Base-by-base conservation (phyloP, 805 yeast species). In the Candida insectalens region DNA sequence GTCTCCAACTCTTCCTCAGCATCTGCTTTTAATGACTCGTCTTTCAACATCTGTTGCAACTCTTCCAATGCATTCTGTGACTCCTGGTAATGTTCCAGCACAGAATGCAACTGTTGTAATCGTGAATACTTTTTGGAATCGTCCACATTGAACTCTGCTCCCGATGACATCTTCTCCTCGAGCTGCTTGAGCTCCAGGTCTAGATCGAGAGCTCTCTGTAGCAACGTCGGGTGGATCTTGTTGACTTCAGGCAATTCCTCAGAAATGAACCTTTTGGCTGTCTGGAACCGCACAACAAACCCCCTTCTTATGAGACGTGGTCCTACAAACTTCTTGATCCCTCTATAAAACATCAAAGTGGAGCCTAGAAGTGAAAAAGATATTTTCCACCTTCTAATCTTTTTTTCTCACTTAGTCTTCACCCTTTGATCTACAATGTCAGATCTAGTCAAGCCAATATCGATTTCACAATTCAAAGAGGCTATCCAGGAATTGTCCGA, bases 1-100 rank as follows among this genome's bases (percentile, higher is more conserved):
- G 55, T 47, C 1, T 59, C 61, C 4, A 84, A 46, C 48, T 88
- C 96, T 4, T 40, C 40, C 10, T 15, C 20, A 0, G 94, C 96
- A 10, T 80, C 88, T 4, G 59, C 63, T 25, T 58, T 60, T 25
- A 79, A 52, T 3, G 61, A 54, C 37, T 63, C 72, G 4, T 58
- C 59, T 4, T 42, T 41, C 2, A 55, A 37, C 43, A 68, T 53
- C 9, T 43, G 45, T 27, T 50, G 39, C 32, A 69, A 44, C 12
- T 57, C 71, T 7, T 44, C 41, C 32, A 50, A 51, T 19, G 63
- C 53, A 3, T 41, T 40, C 10, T 53, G 44, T 40, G 58, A 52
- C 0, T 47, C 47, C 5, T 47, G 34, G 36, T 68, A 72, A 19
- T 61, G 59, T 1, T 52, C 43, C 37, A 60, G 68, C 4, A 60